Base-by-base conservation (phyloP, 257 asterid species). In the Nicotiana paniculata region DNA sequence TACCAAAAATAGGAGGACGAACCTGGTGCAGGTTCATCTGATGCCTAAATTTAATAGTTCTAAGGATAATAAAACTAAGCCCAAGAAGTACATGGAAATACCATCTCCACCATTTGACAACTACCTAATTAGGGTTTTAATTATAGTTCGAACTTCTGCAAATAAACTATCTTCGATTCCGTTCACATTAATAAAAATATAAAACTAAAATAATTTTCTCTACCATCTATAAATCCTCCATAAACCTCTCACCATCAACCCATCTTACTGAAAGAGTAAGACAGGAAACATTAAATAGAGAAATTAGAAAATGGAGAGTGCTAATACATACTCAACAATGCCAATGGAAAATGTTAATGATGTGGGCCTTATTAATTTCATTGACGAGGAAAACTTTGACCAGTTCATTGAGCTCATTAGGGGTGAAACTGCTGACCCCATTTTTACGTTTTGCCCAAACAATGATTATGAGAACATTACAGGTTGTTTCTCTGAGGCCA, bases 331-430 rank as follows among this genome's bases (percentile, higher is more conserved):
- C 51, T 87, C 70, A 68, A 39, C 39, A 8, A 9, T 72, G 28
- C 89, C 85, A 16, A 3, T 35, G 17, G 84, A 58, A 81, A 70
- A 77, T 39, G 82, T 32, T 4, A 61, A 26, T 28, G 88, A 88
- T 39, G 88, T 90, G 28, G 93, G 89, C 9, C 33, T 87, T 11
- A 86, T 86, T 6, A 92, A 91, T 86, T 91, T 86, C 90, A 63
- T 87, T 88, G 90, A 90, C 24, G 94, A 86, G 70, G 46, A 92
- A 35, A 87, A 85, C 76, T 81, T 87, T 26, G 90, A 90, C 32
- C 90, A 82, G 51, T 86, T 88, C 48, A 83, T 86, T 77, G 90
- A 90, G 8, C 88, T 88, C 15, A 65, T 86, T 5, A 86, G 89
- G 1, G 90, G 85, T 10, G 92, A 91, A 59, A 62, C 78, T 59